Evolutionary conservation across 2,329 filamentous ascomycete genomes (phyloP), one percentile per base, ranked within the genome.

Genomic region (Cladosporium colombiae): DNA sequence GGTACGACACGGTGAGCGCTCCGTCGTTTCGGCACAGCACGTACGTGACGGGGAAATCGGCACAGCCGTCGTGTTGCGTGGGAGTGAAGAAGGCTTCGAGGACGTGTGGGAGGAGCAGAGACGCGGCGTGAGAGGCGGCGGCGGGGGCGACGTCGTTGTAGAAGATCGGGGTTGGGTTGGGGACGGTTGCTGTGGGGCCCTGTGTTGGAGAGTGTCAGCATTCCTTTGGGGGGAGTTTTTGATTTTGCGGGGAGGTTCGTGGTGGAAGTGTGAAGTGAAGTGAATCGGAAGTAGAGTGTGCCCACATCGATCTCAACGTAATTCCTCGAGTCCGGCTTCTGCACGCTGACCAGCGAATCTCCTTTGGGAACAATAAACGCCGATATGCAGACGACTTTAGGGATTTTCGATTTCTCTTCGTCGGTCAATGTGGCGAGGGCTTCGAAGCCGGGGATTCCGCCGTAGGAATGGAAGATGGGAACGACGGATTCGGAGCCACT

Each of bases 381-480:
- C n/a, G 67, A 65, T 3, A 72, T 60, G 21, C 67, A 71, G 50
- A 71, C 52, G 14, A 69, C 57, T 21, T 59, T 50, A 5, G 50
- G 29, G 33, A 71, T 65, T 37, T 69, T 70, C 3, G 50, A 58
- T 23, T 66, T 68, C 6, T 67, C 53, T 1, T 46, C 11, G 5
- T 55, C n/a, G 31, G 64, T 69, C 18, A 70, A 44, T 16, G 67
- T 50, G 5, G 65, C 69, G 10, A 67, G 64, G 13, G 69, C 70
- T n/a, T 71, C 69, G 62, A 65, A 67, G 31, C 70, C 70, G 3
- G 65, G 62, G 6, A 70, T 49, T 13, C 70, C 69, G 21, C 61
- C 67, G 64, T 70, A 71, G 57, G 61, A 66, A 29, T 71, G 70
- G 60, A 69, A 62, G 49, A 70, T 65, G 5, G 67, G 67, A 3